Conservation (phyloP, 2,329 filamentous ascomycete species). For the Ceratocystis harringtonii region DNA sequence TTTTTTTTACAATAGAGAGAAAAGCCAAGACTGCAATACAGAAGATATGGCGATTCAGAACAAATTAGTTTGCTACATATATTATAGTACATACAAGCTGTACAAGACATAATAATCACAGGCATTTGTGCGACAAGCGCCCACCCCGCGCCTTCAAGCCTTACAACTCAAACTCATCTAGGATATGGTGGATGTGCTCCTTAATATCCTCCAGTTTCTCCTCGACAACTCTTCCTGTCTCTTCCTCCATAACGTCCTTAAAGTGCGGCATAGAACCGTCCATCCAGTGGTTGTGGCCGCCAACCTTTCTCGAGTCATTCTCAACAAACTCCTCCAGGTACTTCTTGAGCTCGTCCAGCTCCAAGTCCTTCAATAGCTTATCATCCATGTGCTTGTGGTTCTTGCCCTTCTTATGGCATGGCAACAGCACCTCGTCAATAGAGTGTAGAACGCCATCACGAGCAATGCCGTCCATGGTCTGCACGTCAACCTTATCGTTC, state of each 20-base stretch:
- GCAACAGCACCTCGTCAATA: slow-evolving; percentile 56
- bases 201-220: background rate
- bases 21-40: background rate
- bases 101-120: background rate
- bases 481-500: slow-evolving; percentile 55
- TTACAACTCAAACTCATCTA: slow-evolving; percentile 12
- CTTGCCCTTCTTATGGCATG: slow-evolving; percentile 41
- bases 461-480: slow-evolving; percentile 53
- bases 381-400: slow-evolving; percentile 4
- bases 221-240: background rate
- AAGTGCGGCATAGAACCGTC: background rate
- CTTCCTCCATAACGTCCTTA: background rate
- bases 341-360: slow-evolving; percentile 17
- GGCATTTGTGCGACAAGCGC: background rate
- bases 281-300: slow-evolving; percentile 15
- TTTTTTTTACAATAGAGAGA: background rate
- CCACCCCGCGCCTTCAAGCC: no score
- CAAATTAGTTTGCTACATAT: background rate
- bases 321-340: slow-evolving; percentile 21
- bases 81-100: background rate
- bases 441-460: slow-evolving; percentile 75
- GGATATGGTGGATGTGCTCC: slow-evolving; percentile 9
- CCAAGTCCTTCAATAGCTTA: slow-evolving; percentile 14
- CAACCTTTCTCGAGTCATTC: slow-evolving; percentile 10
- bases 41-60: background rate